These are phyloP conservation scores for Nakazawaea molendinolei DNA, from an alignment of 805 yeast species.

Conservation along the genomic window DNA sequence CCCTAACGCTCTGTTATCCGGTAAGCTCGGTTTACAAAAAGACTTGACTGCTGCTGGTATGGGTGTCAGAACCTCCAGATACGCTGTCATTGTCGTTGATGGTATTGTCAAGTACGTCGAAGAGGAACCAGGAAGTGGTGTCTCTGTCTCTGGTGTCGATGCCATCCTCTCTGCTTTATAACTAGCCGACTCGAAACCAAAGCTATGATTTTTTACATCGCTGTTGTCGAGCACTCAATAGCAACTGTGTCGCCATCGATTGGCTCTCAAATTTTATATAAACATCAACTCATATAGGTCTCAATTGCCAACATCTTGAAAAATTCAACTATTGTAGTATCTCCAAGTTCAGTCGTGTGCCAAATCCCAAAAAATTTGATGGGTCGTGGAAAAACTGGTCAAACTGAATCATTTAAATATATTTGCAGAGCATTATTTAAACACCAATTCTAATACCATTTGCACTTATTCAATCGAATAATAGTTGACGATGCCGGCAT, in stretches of 20 bases:
- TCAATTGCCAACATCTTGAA: no score
- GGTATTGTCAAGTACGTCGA: conserved; percentile 29
- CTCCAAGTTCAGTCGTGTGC: background rate
- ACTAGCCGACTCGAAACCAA: conserved; percentile 8
- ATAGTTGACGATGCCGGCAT: no score
- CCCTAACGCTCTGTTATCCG: conserved; percentile 53
- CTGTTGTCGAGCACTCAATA: no score
- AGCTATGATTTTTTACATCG: no score
- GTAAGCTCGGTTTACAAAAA: conserved; percentile 48
- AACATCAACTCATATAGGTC: no score
- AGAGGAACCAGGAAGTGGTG: conserved; percentile 37
- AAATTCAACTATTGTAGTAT: background rate
- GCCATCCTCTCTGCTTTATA: conserved; percentile 25
- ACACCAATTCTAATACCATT: no score
- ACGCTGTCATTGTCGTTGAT: conserved; percentile 58
- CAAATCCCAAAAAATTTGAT: background rate
- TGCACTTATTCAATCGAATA: no score
- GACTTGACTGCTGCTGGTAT: conserved; percentile 48
- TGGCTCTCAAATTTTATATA: no score
- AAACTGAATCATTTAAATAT: background rate
- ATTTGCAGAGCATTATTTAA: no score
- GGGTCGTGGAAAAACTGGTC: background rate
- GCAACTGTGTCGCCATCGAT: no score
- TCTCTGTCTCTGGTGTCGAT: conserved; percentile 38
- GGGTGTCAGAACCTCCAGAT: conserved; percentile 61